Percentiles rank a stretch among this genome's conserved stretches.
These are phyloP conservation scores for Neolentinus lepideus DNA, from an alignment of 1,284 basidiomycete genomes.

Conservation along the genomic window DNA sequence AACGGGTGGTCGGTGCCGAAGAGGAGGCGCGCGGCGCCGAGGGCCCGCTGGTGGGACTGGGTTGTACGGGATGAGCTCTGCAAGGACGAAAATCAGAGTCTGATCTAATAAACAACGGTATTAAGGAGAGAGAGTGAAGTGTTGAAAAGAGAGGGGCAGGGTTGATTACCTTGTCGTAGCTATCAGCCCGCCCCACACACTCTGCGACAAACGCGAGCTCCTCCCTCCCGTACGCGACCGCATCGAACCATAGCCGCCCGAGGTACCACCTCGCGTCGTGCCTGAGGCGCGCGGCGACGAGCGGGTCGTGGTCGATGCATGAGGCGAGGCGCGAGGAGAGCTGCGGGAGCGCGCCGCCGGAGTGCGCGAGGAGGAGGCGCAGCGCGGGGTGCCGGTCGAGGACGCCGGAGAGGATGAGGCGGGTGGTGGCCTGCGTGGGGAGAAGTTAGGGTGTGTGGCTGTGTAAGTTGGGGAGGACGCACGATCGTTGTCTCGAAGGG, in stretches of 20 bases:
- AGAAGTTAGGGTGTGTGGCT: not conserved
- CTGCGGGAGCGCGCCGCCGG: slow-evolving; percentile 75
- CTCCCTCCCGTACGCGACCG: slow-evolving; percentile 78
- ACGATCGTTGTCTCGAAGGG: slow-evolving; percentile 86
- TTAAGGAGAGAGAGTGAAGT: too few relatives aligned
- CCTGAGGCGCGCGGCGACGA: slow-evolving; percentile 63
- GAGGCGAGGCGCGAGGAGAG: slow-evolving; percentile 78
- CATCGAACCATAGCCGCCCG: slow-evolving; percentile 75
- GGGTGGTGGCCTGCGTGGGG: slow-evolving; percentile 55
- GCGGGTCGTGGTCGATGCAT: slow-evolving; percentile 78
- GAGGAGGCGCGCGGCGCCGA: slow-evolving; percentile 23
- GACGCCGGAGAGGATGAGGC: slow-evolving; percentile 74
- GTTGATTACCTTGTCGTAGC: slow-evolving; percentile 28
- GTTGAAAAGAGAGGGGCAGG: slow-evolving; percentile 23
- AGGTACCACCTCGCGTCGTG: slow-evolving; percentile 83
- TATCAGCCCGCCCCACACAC: slow-evolving; percentile 52
- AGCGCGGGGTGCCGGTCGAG: slow-evolving; percentile 73
- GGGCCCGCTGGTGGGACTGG: not conserved
- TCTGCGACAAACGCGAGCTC: slow-evolving; percentile 74
- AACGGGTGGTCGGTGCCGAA: slow-evolving; percentile 90
- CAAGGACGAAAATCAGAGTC: slow-evolving; percentile 15
- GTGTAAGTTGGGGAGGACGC: slow-evolving; percentile 19
- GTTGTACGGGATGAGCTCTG: slow-evolving; percentile 11
- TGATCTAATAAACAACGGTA: too few relatives aligned
- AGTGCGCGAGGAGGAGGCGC: slow-evolving; percentile 75